Percentiles rank a stretch among this genome's conserved stretches.
Evolutionary conservation across 495 filamentous ascomycete species (phyloP).

Genomic region (Rusavskia elegans): DNA sequence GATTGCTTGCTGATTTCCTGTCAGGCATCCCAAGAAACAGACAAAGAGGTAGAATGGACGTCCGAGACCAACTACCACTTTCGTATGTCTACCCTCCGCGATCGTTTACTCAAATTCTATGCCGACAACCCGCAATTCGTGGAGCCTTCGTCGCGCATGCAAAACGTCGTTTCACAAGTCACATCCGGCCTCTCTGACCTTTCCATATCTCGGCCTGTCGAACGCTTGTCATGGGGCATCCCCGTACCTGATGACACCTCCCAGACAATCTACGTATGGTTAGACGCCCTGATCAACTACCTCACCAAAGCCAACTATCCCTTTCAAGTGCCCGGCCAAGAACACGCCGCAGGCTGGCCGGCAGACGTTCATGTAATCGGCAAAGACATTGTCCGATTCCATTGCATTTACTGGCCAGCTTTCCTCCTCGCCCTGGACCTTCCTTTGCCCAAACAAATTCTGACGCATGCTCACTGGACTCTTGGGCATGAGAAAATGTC

Average conservation of each 20-base stretch:
- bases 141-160: constrained; percentile 47
- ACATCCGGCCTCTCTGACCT: constrained; percentile 62
- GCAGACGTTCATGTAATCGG: constrained; percentile 84
- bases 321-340: constrained; percentile 45
- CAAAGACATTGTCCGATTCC: constrained; percentile 93
- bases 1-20: too few relatives aligned
- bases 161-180: constrained; percentile 52
- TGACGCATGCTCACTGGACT: constrained; percentile 92
- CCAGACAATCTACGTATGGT: constrained; percentile 96
- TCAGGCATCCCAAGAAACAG: constrained; percentile 64
- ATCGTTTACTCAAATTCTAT: constrained; percentile 65
- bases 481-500: constrained; percentile 85
- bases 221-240: constrained; percentile 78
- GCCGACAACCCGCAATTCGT: constrained; percentile 54
- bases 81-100: constrained; percentile 63
- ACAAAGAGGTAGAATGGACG: constrained; percentile 84
- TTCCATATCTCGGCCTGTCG: constrained; percentile 68
- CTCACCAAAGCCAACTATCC: constrained; percentile 79
- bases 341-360: constrained; percentile 58
- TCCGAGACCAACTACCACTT: constrained; percentile 95
- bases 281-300: constrained; percentile 92
- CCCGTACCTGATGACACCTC: constrained; percentile 65
- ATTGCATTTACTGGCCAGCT: constrained; percentile 96
- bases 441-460: constrained; percentile 62
- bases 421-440: constrained; percentile 81